Evolutionary conservation across 495 filamentous ascomycete species (phyloP), one percentile per base, ranked within the genome.

Genomic region (Stereocaulon alpinum): DNA sequence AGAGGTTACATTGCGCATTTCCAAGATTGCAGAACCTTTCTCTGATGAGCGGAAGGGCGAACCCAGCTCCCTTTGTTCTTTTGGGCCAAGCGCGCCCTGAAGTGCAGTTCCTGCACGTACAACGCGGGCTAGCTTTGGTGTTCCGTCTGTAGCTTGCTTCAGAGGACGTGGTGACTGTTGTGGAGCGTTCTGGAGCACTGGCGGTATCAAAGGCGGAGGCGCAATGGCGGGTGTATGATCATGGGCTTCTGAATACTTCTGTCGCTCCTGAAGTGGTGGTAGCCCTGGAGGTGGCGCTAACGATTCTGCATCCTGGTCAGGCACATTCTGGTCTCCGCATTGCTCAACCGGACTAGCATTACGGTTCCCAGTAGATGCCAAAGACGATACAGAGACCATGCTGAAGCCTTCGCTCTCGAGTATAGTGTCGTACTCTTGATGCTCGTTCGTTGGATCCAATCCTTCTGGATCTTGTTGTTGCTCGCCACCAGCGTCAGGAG

Each of bases 381-480:
- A 66, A 11, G 80, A 78, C 32, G 80, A 75, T 51, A 82, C 65
- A 4, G 78, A 80, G 4, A 82, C 74, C 80, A 82, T 82, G 40
- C 76, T 82, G 56, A 82, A 82, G 2, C 77, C 80, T 65, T 82
- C 80, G 54, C 79, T 81, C 62, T 82, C 79, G 63, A 82, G 76
- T 40, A 82, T 79, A 1, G 80, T 76, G 67, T 81, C 77, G 56
- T 74, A 80, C 37, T 81, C 77, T 52, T 69, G 61, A 44, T 77
- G 73, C 14, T 76, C 71, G 37, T 73, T 70, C 15, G 70, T 77
- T 10, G 74, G 72, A 49, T 77, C 76, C 34, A 40, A 49, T 29
- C 24, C 64, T 52, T 42, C 55, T 22, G 55, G 53, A 14, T 71
- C 68, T 24, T 50, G 40, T 11, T 68, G 60, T 17, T 73, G 60